These are phyloP conservation scores for Ophiostoma australiae DNA, from an alignment of 2,329 filamentous ascomycete genomes.

Conservation along the genomic window DNA sequence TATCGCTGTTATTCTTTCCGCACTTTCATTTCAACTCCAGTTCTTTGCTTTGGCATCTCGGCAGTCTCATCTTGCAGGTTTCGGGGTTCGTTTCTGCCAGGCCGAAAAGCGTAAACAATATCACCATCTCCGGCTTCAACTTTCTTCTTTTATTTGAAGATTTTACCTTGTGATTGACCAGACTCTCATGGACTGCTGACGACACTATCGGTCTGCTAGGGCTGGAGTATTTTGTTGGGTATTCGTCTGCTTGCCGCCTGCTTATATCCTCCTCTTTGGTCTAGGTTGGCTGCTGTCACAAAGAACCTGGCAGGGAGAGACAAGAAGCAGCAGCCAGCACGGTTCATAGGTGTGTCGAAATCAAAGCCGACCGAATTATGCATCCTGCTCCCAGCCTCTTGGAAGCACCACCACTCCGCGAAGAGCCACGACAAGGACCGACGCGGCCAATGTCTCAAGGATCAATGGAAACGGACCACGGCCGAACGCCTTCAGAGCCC, in stretches of 20 bases:
- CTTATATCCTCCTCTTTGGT: neutral
- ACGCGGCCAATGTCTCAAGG: slow-evolving; percentile 27
- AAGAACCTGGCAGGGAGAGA: neutral
- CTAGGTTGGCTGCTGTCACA: neutral
- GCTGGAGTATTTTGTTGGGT: neutral
- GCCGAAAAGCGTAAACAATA: neutral
- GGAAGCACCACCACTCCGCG: slow-evolving; percentile 33
- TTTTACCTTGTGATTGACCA: neutral
- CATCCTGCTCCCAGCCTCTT: slow-evolving; percentile 34
- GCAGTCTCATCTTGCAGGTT: neutral
- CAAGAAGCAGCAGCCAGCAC: neutral
- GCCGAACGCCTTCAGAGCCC: slow-evolving; percentile 30
- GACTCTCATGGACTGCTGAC: slow-evolving; percentile 20
- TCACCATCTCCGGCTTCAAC: neutral
- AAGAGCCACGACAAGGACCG: slow-evolving; percentile 29
- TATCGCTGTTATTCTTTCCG: neutral
- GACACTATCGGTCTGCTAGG: neutral
- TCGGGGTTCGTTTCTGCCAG: neutral
- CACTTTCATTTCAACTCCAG: neutral
- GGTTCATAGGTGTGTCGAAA: neutral
- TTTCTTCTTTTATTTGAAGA: neutral
- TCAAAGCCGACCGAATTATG: slow-evolving; percentile 30
- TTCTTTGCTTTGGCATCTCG: neutral
- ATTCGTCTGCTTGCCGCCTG: neutral
- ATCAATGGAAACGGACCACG: slow-evolving; percentile 24